Evolutionary conservation across 148 eudicot genomes (phyloP).

Genomic region (Camellia granthamiana): DNA sequence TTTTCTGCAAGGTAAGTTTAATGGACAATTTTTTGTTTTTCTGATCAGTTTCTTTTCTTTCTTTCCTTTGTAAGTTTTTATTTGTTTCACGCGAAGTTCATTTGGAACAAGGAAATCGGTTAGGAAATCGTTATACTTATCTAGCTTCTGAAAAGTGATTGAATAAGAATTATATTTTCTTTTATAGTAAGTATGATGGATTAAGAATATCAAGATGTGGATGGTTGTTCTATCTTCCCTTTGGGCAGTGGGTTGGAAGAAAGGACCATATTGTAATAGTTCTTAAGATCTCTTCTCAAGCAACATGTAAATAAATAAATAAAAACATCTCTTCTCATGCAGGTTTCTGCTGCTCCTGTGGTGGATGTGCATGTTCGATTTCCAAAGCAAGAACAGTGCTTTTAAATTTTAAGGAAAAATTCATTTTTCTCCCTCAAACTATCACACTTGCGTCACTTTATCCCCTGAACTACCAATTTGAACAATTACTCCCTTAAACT

Average conservation of each 20-base stretch:
- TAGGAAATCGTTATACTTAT: neutral
- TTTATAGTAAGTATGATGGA: neutral
- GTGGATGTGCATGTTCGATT: neutral
- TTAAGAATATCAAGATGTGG: neutral
- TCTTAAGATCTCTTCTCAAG: no score
- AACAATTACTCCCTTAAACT: no score
- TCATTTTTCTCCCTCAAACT: no score
- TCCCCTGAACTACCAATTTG: no score
- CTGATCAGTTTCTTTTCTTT: neutral
- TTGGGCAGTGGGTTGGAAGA: no score
- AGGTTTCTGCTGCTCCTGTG: no score
- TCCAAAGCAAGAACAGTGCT: neutral
- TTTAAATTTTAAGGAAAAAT: neutral
- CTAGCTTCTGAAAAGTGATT: neutral
- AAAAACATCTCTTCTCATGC: no score
- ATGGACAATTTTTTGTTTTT: neutral
- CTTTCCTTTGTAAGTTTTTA: neutral
- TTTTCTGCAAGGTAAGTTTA: constrained; percentile 72
- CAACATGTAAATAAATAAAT: no score
- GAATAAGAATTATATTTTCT: neutral
- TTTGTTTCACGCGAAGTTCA: neutral
- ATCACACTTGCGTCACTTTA: no score
- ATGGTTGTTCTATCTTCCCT: neutral
- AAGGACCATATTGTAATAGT: no score
- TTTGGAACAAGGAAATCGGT: neutral